A percentile compares a stretch with the other conserved stretches of the same genome.
Evolutionary conservation across 495 filamentous ascomycete genomes (phyloP).

Genomic region (Penicillium odoratum): DNA sequence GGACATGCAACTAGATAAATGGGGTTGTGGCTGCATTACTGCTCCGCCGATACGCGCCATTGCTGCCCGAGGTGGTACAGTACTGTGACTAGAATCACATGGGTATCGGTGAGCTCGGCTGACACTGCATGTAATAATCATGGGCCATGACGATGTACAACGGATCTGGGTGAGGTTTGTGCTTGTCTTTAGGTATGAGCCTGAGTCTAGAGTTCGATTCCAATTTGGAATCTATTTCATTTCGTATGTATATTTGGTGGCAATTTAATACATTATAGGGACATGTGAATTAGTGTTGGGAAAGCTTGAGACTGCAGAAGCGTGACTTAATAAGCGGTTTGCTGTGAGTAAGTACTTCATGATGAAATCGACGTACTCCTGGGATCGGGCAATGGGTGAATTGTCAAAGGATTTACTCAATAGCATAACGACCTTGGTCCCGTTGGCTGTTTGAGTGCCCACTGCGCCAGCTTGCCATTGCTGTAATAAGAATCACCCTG

Average conservation of each 20-base stretch:
- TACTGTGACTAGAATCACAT: not conserved
- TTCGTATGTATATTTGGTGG: not conserved
- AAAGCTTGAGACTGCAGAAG: not conserved
- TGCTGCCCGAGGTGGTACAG: not conserved
- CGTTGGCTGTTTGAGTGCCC: constrained; percentile 23
- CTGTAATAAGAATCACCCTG: constrained; percentile 23
- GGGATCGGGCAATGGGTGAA: constrained; percentile 19
- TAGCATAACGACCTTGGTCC: constrained; percentile 23
- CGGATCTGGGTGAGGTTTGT: not conserved
- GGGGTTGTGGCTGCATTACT: not conserved
- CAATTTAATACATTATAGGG: not conserved
- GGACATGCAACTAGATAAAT: not conserved
- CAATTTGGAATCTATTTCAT: no score
- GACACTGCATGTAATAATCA: no score
- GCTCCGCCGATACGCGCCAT: not conserved
- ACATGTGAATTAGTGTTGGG: not conserved
- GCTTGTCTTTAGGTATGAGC: not conserved
- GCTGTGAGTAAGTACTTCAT: constrained; percentile 27
- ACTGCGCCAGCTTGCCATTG: constrained; percentile 14
- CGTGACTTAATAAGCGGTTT: constrained; percentile 15
- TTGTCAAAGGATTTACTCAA: constrained; percentile 23
- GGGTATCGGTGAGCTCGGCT: not conserved
- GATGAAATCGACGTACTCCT: constrained; percentile 20
- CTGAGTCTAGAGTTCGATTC: not conserved
- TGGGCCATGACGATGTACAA: no score